Evolutionary conservation across 1,139 yeast genomes (phyloP), one percentile per base, ranked within the genome.

Genomic region (Zygosaccharomyces sapae): DNA sequence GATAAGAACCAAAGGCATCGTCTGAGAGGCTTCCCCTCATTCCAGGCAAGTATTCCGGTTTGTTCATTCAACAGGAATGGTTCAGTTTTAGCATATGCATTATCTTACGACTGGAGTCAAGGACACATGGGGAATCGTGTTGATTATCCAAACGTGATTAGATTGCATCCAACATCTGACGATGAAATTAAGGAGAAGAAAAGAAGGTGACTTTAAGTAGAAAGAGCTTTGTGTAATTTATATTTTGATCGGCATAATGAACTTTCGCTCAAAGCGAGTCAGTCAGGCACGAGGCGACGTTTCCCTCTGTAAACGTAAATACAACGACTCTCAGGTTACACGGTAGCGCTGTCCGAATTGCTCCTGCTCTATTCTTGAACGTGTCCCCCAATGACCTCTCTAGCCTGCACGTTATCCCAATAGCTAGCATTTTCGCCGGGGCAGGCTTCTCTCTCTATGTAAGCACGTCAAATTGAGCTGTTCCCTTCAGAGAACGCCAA

Each of bases 31-130:
- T 86, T 83, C 70, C 88, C 92, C 3, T 70, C 77, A 13, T 75
- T 86, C 25, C 84, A 83, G 38, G 82, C 83, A 33, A 73, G 95
- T 1, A 83, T 94, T 47, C 76, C 95, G 0, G 81, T 85, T 22
- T 78, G 92, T 2, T 82, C 83, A 5, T 94, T 90, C 70, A 92
- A 88, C 69, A 75, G 86, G 56, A 82, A 74, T 46, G 99, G 99
- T 41, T 70, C 80, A 36, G 81, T 92, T 13, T 83, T 86, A 66
- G 98, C 97, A 12, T 89, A 92, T 66, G 96, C 97, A 1, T 68
- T 87, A 52, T 83, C 96, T 57, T 92, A 92, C 68, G 98, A 92
- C 65, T 92, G 98, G 98, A 79, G 88, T 50, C 86, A 85, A 65
- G 98, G 98, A 6, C 76, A 85, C 66, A 81, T 77, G 65, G 86